Evolutionary conservation across 2,329 filamentous ascomycete species (phyloP).

Genomic region (Aschersonia sp.): DNA sequence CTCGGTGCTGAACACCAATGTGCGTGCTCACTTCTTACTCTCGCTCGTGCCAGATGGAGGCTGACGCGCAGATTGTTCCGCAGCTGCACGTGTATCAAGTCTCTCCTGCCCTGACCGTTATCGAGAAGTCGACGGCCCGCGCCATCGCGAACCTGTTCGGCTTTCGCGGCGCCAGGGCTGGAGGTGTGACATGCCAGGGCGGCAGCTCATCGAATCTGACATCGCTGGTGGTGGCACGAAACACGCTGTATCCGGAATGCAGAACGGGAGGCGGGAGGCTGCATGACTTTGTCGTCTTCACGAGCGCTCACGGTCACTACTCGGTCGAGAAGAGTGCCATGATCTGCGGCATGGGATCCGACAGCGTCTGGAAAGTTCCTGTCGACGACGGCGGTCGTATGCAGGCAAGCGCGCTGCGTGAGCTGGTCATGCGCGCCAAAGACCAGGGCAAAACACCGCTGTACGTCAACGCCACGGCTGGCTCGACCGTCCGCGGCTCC

Average conservation of each 20-base stretch:
- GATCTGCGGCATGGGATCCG: constrained; percentile 69
- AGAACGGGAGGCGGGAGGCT: constrained; percentile 57
- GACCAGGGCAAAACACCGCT: constrained; percentile 64
- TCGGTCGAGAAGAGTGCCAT: constrained; percentile 90
- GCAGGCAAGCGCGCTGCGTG: constrained; percentile 49
- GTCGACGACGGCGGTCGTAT: constrained; percentile 64
- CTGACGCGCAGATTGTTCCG: not conserved
- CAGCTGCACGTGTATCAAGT: constrained; percentile 85
- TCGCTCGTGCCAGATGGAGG: not conserved
- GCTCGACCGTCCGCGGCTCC: constrained; percentile 82
- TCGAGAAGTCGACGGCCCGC: constrained; percentile 72
- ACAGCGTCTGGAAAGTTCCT: constrained; percentile 58
- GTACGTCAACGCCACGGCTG: constrained; percentile 90
- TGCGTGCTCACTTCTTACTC: constrained; percentile 19
- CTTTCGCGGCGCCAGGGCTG: constrained; percentile 52
- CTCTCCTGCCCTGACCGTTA: constrained; percentile 71
- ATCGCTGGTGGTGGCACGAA: constrained; percentile 76
- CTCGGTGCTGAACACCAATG: constrained; percentile 80
- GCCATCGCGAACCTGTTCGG: constrained; percentile 66
- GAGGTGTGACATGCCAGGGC: constrained; percentile 68
- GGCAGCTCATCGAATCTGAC: constrained; percentile 76
- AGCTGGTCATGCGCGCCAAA: constrained; percentile 46
- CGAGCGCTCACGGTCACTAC: constrained; percentile 83
- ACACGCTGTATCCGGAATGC: constrained; percentile 66
- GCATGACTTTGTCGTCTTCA: constrained; percentile 68